Evolutionary conservation across 805 yeast genomes (phyloP).

Genomic region (Nakazawaea ishiwadae): DNA sequence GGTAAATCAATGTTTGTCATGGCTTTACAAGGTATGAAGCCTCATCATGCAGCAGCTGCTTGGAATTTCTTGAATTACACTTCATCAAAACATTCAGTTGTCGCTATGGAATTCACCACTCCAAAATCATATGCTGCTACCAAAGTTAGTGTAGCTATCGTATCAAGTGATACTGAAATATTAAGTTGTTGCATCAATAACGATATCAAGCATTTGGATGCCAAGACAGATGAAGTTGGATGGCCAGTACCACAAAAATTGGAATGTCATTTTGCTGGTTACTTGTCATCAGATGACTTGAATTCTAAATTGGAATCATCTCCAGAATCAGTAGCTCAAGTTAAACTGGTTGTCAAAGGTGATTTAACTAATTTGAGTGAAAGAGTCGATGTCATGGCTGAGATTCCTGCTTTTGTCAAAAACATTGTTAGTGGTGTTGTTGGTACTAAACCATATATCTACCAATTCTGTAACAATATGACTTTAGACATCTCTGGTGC

Average conservation of each 20-base stretch:
- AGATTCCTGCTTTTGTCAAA: slow-evolving; percentile 91
- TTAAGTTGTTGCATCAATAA: slow-evolving; percentile 61
- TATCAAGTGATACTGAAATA: slow-evolving; percentile 60
- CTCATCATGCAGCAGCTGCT: slow-evolving; percentile 95
- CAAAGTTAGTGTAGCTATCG: slow-evolving; percentile 73
- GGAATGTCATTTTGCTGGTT: slow-evolving; percentile 44
- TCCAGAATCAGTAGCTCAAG: slow-evolving; percentile 24
- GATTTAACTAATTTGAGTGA: slow-evolving; percentile 61
- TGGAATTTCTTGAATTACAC: slow-evolving; percentile 96
- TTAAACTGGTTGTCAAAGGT: slow-evolving; percentile 54
- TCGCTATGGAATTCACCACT: slow-evolving; percentile 93
- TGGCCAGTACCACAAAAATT: slow-evolving; percentile 84
- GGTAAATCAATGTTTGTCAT: slow-evolving; percentile 78
- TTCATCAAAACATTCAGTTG: slow-evolving; percentile 65
- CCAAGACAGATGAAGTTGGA: slow-evolving; percentile 71
- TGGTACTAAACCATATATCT: slow-evolving; percentile 95
- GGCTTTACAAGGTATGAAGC: slow-evolving; percentile 99
- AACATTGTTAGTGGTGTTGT: slow-evolving; percentile 91
- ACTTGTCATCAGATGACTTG: slow-evolving; percentile 24
- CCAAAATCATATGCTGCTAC: slow-evolving; percentile 86
- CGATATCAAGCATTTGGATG: slow-evolving; percentile 51
- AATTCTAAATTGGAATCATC: slow-evolving; percentile 35
- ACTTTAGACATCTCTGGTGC: slow-evolving; percentile 36
- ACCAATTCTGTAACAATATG: slow-evolving; percentile 76
- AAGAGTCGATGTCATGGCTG: slow-evolving; percentile 97